Evolutionary conservation across 73 alveolate genomes (phyloP), one percentile per base, ranked within the genome.

Genomic region (Paramecium caudatum): DNA sequence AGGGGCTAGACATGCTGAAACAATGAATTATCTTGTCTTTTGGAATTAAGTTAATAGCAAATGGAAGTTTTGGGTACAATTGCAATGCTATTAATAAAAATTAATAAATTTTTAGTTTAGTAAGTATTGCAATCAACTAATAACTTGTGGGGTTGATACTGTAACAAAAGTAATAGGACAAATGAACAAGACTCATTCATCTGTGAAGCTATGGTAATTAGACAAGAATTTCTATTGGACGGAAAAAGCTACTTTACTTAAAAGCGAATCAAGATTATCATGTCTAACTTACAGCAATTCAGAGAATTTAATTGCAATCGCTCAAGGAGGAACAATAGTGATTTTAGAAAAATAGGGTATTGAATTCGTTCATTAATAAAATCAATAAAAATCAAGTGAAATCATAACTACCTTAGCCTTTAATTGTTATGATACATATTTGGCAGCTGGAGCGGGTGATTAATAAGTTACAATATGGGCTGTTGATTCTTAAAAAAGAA

Each of bases 401-500:
- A 2, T 55, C 10, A 55, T 55, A 2, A 55, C 80, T 3, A 5
- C 4, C 30, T 23, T 55, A 7, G 16, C 3, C 2, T 2, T 55
- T 12, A 27, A 37, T 9, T 27, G 4, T 55, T 37, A 55, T 5
- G 80, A 21, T 10, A 55, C 23, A 55, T 12, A 9, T 27, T 55
- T 55, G 12, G 80, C 80, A 27, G 46, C 30, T 55, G 80, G 80
- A 9, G 80, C 45, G 2, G 23, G 80, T 5, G 80, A 55, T 55
- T 55, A 55, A 55, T 27, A 55, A 5, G 80, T 55, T 19, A 55
- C 7, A 10, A 0, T 55, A 5, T 55, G 80, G 80, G 10, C 23
- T 9, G 13, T 55, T 3, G 17, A 55, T 23, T n/a, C n/a, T n/a
- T n/a, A n/a, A n/a, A 43, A 23, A 1, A 5, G 23, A 55, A 55